Conservation (phyloP, 1,139 yeast genomes). For the Pichia sp. region DNA sequence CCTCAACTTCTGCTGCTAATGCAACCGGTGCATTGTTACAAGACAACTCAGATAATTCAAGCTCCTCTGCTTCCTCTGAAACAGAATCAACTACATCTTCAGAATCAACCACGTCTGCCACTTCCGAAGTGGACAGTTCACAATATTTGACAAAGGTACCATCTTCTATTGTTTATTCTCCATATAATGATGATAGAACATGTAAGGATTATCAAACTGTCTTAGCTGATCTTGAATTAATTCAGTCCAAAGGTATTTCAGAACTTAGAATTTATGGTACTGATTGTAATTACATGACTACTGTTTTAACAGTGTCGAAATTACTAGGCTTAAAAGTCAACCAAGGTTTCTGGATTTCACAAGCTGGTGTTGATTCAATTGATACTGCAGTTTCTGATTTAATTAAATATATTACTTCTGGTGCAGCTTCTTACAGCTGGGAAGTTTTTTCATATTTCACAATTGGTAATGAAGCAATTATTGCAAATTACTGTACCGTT, state of each 20-base stretch:
- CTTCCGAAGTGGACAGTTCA: conserved; percentile 11
- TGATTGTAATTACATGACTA: conserved; percentile 66
- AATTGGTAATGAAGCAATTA: conserved; percentile 82
- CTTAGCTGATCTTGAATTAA: conserved; percentile 49
- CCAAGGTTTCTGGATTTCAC: conserved; percentile 80
- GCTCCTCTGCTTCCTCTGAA: not conserved
- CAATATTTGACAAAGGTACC: conserved; percentile 24
- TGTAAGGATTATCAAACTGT: conserved; percentile 60
- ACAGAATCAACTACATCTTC: not conserved
- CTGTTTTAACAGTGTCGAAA: conserved; percentile 58
- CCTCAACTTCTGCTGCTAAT: conserved; percentile 11
- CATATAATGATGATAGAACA: conserved; percentile 59
- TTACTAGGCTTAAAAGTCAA: conserved; percentile 62
- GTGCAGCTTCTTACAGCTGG: conserved; percentile 54
- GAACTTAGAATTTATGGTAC: conserved; percentile 75
- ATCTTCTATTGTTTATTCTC: conserved; percentile 50
- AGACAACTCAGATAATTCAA: too few species aligned
- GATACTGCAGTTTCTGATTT: conserved; percentile 52
- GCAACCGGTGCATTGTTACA: too few species aligned
- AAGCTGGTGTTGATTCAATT: conserved; percentile 60
- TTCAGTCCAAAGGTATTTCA: conserved; percentile 54
- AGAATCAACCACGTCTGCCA: not conserved
- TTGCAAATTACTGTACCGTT: conserved; percentile 52
- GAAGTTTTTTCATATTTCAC: conserved; percentile 65
- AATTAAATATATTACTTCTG: conserved; percentile 39